These are phyloP conservation scores for Hanseniaspora valbyensis DNA, from an alignment of 805 yeast species.

Conservation along the genomic window DNA sequence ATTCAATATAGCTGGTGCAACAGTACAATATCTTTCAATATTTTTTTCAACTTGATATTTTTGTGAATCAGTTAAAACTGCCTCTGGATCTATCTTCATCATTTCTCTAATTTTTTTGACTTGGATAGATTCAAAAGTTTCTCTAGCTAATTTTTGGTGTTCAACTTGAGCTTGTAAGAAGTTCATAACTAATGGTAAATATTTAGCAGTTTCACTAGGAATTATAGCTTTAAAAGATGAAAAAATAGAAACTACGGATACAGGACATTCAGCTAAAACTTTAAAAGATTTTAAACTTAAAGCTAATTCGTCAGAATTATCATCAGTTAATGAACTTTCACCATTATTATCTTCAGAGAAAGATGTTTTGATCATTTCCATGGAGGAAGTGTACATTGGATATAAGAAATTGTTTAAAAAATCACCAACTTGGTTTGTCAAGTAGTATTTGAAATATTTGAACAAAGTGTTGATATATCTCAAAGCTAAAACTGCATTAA, in stretches of 20 bases:
- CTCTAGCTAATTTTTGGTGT: slow-evolving; percentile 61
- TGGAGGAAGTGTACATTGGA: slow-evolving; percentile 68
- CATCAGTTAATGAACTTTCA: not conserved
- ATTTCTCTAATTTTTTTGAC: slow-evolving; percentile 50
- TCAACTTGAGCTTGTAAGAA: slow-evolving; percentile 69
- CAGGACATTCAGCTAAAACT: slow-evolving; percentile 91
- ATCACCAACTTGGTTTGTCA: slow-evolving; percentile 61
- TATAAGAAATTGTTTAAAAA: slow-evolving; percentile 62
- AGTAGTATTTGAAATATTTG: slow-evolving; percentile 61
- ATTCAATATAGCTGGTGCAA: slow-evolving; percentile 62
- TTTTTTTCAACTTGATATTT: slow-evolving; percentile 30
- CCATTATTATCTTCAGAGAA: slow-evolving; percentile 35
- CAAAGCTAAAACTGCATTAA: slow-evolving; percentile 85
- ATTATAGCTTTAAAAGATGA: slow-evolving; percentile 75
- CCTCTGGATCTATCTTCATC: not conserved
- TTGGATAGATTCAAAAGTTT: slow-evolving; percentile 53
- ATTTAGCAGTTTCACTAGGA: slow-evolving; percentile 55
- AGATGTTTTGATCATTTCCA: slow-evolving; percentile 57
- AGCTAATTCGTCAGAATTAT: slow-evolving; percentile 33
- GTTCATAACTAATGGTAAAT: slow-evolving; percentile 71
- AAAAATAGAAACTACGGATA: slow-evolving; percentile 84
- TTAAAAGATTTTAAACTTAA: slow-evolving; percentile 60
- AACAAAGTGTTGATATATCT: slow-evolving; percentile 76
- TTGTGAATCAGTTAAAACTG: slow-evolving; percentile 1
- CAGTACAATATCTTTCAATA: slow-evolving; percentile 48